Conservation (phyloP, 2,329 filamentous ascomycete genomes). For the Clarireedia hainanense region DNA sequence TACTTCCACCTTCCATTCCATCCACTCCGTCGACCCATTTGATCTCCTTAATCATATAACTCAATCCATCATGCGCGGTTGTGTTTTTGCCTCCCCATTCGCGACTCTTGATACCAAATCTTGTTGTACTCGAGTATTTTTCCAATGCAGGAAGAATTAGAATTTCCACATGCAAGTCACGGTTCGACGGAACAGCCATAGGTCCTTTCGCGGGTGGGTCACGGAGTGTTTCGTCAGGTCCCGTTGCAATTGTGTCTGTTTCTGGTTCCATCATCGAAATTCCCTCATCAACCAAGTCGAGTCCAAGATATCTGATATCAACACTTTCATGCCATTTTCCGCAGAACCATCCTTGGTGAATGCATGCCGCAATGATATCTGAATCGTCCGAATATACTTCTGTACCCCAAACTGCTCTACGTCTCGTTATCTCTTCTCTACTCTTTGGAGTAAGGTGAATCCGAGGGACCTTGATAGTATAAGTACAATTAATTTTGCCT, state of each 20-base stretch:
- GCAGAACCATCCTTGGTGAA: conserved; percentile 86
- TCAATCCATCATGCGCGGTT: conserved; percentile 48
- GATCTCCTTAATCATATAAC: conserved; percentile 74
- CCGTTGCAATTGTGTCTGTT: not conserved
- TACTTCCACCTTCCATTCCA: conserved; percentile 36
- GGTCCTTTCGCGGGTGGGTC: conserved; percentile 53
- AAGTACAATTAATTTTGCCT: conserved; percentile 72
- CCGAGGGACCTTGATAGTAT: conserved; percentile 79
- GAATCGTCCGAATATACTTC: conserved; percentile 96
- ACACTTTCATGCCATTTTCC: conserved; percentile 80
- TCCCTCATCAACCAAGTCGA: conserved; percentile 35
- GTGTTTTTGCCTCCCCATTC: conserved; percentile 56
- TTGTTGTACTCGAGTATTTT: conserved; percentile 65
- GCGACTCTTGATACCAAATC: conserved; percentile 75
- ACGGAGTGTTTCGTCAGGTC: conserved; percentile 31
- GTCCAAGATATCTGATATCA: conserved; percentile 58
- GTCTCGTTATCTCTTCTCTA: conserved; percentile 75
- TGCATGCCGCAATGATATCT: conserved; percentile 83
- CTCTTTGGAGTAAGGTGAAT: conserved; percentile 63
- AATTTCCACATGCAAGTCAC: conserved; percentile 81
- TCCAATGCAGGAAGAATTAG: conserved; percentile 74
- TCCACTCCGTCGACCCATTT: conserved; percentile 77
- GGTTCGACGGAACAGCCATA: conserved; percentile 54
- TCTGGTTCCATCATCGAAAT: conserved; percentile 8
- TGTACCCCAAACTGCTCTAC: conserved; percentile 82